Evolutionary conservation across 108 stramenopile genomes (phyloP).

Genomic region (Cyclotella baltica): DNA sequence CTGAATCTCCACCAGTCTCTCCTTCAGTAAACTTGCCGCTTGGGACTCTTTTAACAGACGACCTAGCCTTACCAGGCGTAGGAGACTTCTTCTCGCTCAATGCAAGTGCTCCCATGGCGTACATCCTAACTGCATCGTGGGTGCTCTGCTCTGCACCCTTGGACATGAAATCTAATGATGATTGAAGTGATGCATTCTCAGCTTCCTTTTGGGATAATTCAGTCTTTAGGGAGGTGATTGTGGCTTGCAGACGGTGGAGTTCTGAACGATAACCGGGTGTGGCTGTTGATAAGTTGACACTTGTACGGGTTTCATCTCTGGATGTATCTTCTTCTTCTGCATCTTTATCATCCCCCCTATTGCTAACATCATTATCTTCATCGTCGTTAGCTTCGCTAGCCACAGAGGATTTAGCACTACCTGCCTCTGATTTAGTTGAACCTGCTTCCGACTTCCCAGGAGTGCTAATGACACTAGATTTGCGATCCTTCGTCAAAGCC

Average conservation of each 20-base stretch:
- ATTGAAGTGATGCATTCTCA: slow-evolving; percentile 44
- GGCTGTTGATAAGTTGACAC: slow-evolving; percentile 16
- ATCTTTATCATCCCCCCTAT: neutral
- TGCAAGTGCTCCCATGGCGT: slow-evolving; percentile 55
- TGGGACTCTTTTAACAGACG: neutral
- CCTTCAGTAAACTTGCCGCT: neutral
- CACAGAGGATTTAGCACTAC: neutral
- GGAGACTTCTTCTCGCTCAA: slow-evolving; percentile 44
- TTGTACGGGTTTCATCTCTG: neutral
- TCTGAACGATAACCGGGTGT: slow-evolving; percentile 42
- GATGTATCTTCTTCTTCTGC: neutral
- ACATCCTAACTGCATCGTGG: slow-evolving; percentile 56
- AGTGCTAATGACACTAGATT: neutral
- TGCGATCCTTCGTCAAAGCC: slow-evolving; percentile 30
- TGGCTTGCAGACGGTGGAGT: slow-evolving; percentile 36
- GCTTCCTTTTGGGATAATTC: slow-evolving; percentile 29
- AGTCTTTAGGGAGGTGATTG: slow-evolving; percentile 30
- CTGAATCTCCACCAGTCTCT: neutral
- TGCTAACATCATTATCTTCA: neutral
- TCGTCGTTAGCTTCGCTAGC: neutral
- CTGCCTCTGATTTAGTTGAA: neutral
- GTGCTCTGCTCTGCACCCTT: slow-evolving; percentile 48
- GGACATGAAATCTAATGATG: slow-evolving; percentile 53
- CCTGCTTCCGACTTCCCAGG: neutral
- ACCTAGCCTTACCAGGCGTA: neutral